Conservation (phyloP, 345 rosid genomes). For the Bruguiera sexangula region DNA sequence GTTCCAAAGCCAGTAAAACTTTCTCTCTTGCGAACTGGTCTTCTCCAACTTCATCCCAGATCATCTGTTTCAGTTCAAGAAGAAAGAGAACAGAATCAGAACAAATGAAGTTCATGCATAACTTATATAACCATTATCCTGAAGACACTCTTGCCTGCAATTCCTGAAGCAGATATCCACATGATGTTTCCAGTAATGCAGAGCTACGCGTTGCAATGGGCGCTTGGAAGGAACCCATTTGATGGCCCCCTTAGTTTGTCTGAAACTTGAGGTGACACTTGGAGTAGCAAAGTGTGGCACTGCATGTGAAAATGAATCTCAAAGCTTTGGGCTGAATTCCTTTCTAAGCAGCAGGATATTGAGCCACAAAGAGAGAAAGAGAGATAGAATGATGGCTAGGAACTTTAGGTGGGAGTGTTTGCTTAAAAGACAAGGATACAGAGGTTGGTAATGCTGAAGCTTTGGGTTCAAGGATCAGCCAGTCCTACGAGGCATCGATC, state of each 20-base stretch:
- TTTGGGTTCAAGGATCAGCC: conserved; percentile 60
- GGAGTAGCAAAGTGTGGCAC: conserved; percentile 6
- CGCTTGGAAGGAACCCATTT: conserved; percentile 68
- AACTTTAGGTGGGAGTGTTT: conserved; percentile 48
- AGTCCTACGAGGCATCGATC: background rate
- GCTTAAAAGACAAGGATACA: conserved; percentile 70
- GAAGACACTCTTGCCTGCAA: conserved; percentile 59
- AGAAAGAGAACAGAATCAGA: conserved; percentile 3
- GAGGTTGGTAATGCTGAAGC: conserved; percentile 62
- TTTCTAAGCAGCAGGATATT: conserved; percentile 26
- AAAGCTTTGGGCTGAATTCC: conserved; percentile 27
- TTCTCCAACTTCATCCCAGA: conserved; percentile 98
- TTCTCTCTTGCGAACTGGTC: conserved; percentile 74
- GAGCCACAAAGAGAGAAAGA: conserved; percentile 17
- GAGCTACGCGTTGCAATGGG: conserved; percentile 64
- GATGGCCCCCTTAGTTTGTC: conserved; percentile 13
- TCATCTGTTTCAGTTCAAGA: conserved; percentile 51
- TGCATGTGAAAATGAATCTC: conserved; percentile 21
- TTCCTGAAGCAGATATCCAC: conserved; percentile 86
- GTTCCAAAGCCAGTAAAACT: conserved; percentile 77
- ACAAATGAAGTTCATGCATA: background rate
- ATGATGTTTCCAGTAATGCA: conserved; percentile 57
- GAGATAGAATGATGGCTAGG: conserved; percentile 21
- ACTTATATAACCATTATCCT: conserved; percentile 1
- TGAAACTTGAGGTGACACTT: conserved; percentile 2